Evolutionary conservation across 1,284 basidiomycete species (phyloP), one percentile per base, ranked within the genome.

Genomic region (Ceratobasidium papillatum): DNA sequence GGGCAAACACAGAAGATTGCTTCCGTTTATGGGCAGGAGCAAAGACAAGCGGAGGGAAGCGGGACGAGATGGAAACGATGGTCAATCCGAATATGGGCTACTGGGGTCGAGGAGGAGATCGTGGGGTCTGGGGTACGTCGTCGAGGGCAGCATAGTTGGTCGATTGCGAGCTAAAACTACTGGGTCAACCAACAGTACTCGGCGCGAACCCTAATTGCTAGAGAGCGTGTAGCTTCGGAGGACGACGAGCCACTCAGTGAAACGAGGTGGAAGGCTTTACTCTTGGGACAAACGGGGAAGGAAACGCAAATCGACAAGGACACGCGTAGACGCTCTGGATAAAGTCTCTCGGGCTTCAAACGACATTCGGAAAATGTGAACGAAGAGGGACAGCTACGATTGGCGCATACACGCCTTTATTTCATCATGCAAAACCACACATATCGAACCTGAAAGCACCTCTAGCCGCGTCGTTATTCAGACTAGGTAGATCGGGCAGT

Each of bases 291-390:
- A 36, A 51, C 45, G 36, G 36, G 49, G 49, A 51, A 7, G 69
- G 59, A 2, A 54, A 51, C 4, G 65, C 52, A 19, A 68, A 56
- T 36, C 36, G 69, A 72, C 17, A 72, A 72, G 45, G 69, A 59
- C 1, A 43, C 54, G 27, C 54, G 69, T 2, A 47, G 69, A 12
- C 69, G 69, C 17, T 72, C 69, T 2, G 69, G n/a, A n/a, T n/a
- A n/a, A n/a, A n/a, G 69, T 17, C 47, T 72, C 11, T 61, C 56
- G n/a, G 69, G 61, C 34, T 72, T 72, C 69, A 72, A 72, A 38
- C 58, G 14, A 45, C 69, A 19, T 72, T 72, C 38, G 69, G 56
- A 12, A 72, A 72, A 52, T 56, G 69, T 27, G 69, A 72, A 25
- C 69, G 69, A 17, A 47, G 62, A 49, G 62, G 49, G 19, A 61